Evolutionary conservation across 2,329 filamentous ascomycete genomes (phyloP).

Genomic region (Dothiorella sarmentorum): DNA sequence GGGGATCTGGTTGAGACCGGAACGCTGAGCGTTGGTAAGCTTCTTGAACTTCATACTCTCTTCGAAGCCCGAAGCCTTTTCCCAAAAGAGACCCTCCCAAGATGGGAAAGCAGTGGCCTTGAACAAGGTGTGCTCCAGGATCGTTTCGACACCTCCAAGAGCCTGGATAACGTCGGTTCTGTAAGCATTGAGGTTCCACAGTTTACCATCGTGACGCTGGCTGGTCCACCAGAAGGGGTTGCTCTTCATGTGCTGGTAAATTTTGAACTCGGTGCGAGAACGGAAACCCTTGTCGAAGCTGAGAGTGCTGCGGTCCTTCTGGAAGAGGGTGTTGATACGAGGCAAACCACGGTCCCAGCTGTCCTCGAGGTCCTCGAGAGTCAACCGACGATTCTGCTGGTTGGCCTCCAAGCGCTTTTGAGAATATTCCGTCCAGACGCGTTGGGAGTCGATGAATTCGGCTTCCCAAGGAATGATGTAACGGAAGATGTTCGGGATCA

Average conservation of each 20-base stretch:
- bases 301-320: slow-evolving; percentile 94
- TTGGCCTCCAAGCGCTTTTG: slow-evolving; percentile 97
- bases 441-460: slow-evolving; percentile 97
- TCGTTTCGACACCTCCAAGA: slow-evolving; percentile 93
- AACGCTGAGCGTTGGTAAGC: slow-evolving; percentile 92
- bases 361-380: slow-evolving; percentile 93
- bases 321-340: slow-evolving; percentile 97
- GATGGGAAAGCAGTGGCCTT: slow-evolving; percentile 95
- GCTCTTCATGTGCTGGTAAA: slow-evolving; percentile 98
- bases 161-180: slow-evolving; percentile 96
- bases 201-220: slow-evolving; percentile 91
- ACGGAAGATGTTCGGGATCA: slow-evolving; percentile 98
- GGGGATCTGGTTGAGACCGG: slow-evolving; percentile 95
- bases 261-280: slow-evolving; percentile 92
- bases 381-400: slow-evolving; percentile 91
- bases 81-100: slow-evolving; percentile 96
- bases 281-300: slow-evolving; percentile 99
- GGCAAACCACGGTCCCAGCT: slow-evolving; percentile 97
- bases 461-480: slow-evolving; percentile 99
- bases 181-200: slow-evolving; percentile 97
- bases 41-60: slow-evolving; percentile 96
- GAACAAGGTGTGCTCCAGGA: slow-evolving; percentile 93
- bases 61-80: slow-evolving; percentile 54
- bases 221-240: slow-evolving; percentile 99
- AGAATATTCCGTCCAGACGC: slow-evolving; percentile 98